Evolutionary conservation across 306 rosid species (phyloP).

Genomic region (Casuarina glauca): DNA sequence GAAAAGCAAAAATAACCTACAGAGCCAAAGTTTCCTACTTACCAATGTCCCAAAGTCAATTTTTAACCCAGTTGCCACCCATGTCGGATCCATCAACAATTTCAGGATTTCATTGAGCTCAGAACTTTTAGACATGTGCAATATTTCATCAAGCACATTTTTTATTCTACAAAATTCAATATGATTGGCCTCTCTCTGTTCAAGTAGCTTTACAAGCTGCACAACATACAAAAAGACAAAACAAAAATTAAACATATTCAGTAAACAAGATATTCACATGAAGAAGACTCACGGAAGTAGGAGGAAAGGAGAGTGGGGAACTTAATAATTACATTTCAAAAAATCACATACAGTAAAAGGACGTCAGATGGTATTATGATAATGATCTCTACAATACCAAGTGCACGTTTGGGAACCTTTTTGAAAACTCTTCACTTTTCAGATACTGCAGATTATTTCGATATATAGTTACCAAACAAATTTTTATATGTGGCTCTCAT

Average conservation of each 20-base stretch:
- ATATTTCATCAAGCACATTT: constrained; percentile 79
- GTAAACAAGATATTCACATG: neutral
- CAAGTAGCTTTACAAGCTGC: constrained; percentile 98
- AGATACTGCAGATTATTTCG: too few species aligned
- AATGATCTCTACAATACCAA: too few species aligned
- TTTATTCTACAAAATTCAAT: constrained; percentile 91
- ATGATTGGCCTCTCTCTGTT: constrained; percentile 90
- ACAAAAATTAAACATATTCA: constrained; percentile 15
- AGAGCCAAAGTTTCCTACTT: constrained; percentile 37
- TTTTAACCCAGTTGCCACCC: constrained; percentile 89
- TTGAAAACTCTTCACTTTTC: too few species aligned
- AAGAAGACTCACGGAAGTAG: neutral
- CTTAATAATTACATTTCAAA: too few species aligned
- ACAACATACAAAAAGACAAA: constrained; percentile 31
- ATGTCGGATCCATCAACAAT: constrained; percentile 81
- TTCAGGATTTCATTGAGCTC: constrained; percentile 73
- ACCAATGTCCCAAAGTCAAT: constrained; percentile 75
- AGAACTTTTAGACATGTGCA: constrained; percentile 60
- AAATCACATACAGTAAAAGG: too few species aligned
- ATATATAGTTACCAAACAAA: too few species aligned
- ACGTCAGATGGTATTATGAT: too few species aligned
- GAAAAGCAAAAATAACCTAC: neutral
- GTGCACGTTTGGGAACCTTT: too few species aligned
- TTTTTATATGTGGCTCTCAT: too few species aligned
- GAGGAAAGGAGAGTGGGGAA: neutral